Evolutionary conservation across 2,329 filamentous ascomycete species (phyloP).

Genomic region (Botrytis elliptica): DNA sequence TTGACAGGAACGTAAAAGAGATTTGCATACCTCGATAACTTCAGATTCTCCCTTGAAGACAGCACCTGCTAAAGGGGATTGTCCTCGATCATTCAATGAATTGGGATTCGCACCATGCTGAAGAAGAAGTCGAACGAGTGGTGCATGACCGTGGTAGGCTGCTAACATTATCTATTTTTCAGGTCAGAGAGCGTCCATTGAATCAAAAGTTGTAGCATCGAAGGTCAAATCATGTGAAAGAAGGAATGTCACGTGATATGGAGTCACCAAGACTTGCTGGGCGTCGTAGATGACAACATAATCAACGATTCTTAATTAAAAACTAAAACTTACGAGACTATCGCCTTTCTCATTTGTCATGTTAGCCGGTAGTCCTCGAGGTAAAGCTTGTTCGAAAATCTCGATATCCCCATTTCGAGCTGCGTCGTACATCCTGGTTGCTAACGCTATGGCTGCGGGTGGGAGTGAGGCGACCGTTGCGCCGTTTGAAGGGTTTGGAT

Average conservation of each 20-base stretch:
- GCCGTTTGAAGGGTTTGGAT: not conserved
- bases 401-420: constrained; percentile 59
- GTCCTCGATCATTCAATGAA: constrained; percentile 63
- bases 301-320: no score
- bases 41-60: constrained; percentile 70
- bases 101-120: constrained; percentile 65
- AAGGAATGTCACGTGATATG: not conserved
- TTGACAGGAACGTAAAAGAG: not conserved
- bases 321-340: constrained; percentile 53
- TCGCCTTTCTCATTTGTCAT: constrained; percentile 73
- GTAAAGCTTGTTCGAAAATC: constrained; percentile 61
- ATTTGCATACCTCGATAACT: constrained; percentile 53
- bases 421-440: constrained; percentile 64
- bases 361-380: constrained; percentile 65
- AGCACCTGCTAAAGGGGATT: constrained; percentile 68
- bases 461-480: constrained; percentile 44
- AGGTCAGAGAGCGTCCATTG: constrained; percentile 2
- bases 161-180: constrained; percentile 65
- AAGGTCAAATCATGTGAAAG: not conserved
- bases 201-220: not conserved
- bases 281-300: not conserved
- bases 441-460: constrained; percentile 64
- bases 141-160: constrained; percentile 65
- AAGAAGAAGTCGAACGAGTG: constrained; percentile 59
- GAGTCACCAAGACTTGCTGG: not conserved